phyloP scores from a whole-genome alignment of 2,329 filamentous ascomycete genomes.

The Geosmithia putterillii region DNA sequence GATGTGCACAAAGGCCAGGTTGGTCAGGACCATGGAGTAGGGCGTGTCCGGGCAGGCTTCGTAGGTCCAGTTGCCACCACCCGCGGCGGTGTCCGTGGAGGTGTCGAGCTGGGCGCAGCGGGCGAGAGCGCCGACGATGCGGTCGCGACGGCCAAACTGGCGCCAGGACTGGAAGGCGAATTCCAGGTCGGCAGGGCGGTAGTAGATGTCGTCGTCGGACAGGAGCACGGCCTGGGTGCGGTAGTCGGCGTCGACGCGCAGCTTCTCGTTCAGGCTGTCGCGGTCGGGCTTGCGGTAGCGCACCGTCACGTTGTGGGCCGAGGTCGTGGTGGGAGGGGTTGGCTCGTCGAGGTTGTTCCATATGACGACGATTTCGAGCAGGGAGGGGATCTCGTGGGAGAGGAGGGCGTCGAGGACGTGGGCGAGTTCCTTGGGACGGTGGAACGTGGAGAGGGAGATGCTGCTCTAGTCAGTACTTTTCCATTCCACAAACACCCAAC shows the following conservation, averaged over 20 bases:
- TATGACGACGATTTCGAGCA: slow-evolving; percentile 22
- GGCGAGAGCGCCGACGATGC: slow-evolving; percentile 21
- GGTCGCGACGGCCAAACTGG: slow-evolving; percentile 19
- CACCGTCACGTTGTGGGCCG: slow-evolving; percentile 16
- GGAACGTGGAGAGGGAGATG: slow-evolving; percentile 23
- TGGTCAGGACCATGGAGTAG: slow-evolving; percentile 24
- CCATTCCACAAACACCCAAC: no score
- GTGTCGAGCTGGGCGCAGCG: slow-evolving; percentile 17
- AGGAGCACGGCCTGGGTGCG: slow-evolving; percentile 25
- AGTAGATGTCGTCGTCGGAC: slow-evolving; percentile 26
- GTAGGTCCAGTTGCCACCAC: slow-evolving; percentile 16
- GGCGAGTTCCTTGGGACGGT: slow-evolving; percentile 20
- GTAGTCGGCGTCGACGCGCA: slow-evolving; percentile 18
- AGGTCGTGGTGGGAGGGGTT: slow-evolving; percentile 14
- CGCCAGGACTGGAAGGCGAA: slow-evolving; percentile 28
- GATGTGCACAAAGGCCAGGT: slow-evolving; percentile 23
- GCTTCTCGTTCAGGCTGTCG: slow-evolving; percentile 24
- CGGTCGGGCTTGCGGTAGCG: slow-evolving; percentile 17
- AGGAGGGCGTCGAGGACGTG: slow-evolving; percentile 15
- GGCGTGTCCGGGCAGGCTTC: slow-evolving; percentile 14
- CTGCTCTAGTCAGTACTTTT: no score
- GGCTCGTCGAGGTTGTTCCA: slow-evolving; percentile 21
- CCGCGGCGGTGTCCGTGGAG: no score
- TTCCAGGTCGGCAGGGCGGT: slow-evolving; percentile 22
- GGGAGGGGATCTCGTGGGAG: slow-evolving; percentile 17